phyloP scores from a whole-genome alignment of 2,329 filamentous ascomycete species.

The Pestalotiopsis fici region DNA sequence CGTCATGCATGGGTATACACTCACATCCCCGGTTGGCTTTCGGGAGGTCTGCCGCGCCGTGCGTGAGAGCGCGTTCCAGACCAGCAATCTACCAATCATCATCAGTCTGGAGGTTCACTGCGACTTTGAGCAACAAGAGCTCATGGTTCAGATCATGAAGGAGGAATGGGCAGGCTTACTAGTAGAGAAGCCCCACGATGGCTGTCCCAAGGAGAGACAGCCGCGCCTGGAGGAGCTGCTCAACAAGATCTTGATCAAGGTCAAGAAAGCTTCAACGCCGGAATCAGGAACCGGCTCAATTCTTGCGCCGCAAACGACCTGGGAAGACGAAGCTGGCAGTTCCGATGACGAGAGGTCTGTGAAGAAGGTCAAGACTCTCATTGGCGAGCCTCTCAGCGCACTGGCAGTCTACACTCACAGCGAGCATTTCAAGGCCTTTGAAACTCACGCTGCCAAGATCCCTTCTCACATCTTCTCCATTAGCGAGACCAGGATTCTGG shows the following conservation, averaged over 20 bases:
- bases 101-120: constrained; percentile 93
- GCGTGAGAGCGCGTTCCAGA: constrained; percentile 74
- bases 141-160: constrained; percentile 93
- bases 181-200: constrained; percentile 58
- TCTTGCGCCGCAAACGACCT: constrained; percentile 24
- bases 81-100: constrained; percentile 79
- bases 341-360: constrained; percentile 44
- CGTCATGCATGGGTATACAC: constrained; percentile 80
- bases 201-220: constrained; percentile 55
- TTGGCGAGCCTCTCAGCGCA: constrained; percentile 71
- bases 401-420: constrained; percentile 87
- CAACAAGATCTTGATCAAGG: constrained; percentile 82
- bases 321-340: constrained; percentile 39
- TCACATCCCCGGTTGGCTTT: constrained; percentile 85
- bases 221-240: constrained; percentile 72
- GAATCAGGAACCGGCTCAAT: constrained; percentile 34
- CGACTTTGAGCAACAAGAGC: constrained; percentile 77
- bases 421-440: constrained; percentile 75
- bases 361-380: constrained; percentile 57
- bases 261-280: constrained; percentile 56
- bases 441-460: constrained; percentile 61
- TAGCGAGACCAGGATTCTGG: constrained; percentile 74
- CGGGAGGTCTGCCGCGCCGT: constrained; percentile 83
- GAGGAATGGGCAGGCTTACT: constrained; percentile 80
- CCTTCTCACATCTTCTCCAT: constrained; percentile 83